Evolutionary conservation across 1,284 basidiomycete genomes (phyloP).

Genomic region (Megacollybia platyphylla): DNA sequence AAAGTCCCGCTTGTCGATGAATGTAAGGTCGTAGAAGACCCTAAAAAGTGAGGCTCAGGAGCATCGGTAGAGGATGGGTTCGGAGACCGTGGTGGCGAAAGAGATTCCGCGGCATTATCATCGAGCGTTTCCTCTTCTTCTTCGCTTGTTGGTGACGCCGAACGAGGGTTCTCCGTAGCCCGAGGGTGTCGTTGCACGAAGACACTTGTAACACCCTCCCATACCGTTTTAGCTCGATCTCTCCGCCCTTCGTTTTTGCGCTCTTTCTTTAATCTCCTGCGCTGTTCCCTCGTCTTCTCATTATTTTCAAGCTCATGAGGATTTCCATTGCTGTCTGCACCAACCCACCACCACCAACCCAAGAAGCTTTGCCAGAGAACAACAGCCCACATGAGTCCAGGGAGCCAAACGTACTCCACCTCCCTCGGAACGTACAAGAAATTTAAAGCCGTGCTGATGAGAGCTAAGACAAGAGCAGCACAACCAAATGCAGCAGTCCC

Average conservation of each 20-base stretch:
- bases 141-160: not conserved
- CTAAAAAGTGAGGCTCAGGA: not conserved
- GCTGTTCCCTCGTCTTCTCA: constrained; percentile 18
- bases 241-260: constrained; percentile 24
- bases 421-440: constrained; percentile 75
- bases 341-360: constrained; percentile 98
- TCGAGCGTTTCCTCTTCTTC: not conserved
- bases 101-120: not conserved
- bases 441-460: constrained; percentile 73
- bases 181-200: constrained; percentile 13
- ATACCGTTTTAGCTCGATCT: constrained; percentile 37
- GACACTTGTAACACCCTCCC: constrained; percentile 37
- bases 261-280: constrained; percentile 14
- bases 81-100: not conserved
- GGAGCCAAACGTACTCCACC: constrained; percentile 79
- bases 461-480: constrained; percentile 67
- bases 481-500: constrained; percentile 91
- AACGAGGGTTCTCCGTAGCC: constrained; percentile 1
- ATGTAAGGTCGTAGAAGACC: constrained; percentile 10
- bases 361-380: constrained; percentile 88
- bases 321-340: constrained; percentile 60
- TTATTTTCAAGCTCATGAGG: constrained; percentile 24
- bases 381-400: constrained; percentile 75
- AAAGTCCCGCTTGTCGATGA: constrained; percentile 14
- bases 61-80: not conserved